These are phyloP conservation scores for Geotrichum reessii DNA, from an alignment of 1,139 yeast genomes.

Conservation along the genomic window DNA sequence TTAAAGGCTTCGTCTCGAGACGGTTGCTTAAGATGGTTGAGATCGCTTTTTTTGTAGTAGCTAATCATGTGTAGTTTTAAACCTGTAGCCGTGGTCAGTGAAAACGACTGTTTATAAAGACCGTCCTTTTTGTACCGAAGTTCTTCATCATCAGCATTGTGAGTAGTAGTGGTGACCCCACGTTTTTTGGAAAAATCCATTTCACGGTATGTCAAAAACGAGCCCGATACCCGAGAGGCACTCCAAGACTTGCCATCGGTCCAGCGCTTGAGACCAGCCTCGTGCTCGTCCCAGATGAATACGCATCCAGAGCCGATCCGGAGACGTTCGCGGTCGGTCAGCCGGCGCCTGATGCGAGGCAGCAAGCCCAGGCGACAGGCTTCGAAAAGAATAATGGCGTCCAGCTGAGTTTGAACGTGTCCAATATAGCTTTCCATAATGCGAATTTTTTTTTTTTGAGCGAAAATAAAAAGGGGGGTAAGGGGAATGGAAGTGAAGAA, in stretches of 20 bases:
- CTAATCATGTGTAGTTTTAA: constrained; percentile 53
- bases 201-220: constrained; percentile 51
- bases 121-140: constrained; percentile 44
- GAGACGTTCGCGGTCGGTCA: constrained; percentile 46
- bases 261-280: constrained; percentile 59
- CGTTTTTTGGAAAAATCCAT: constrained; percentile 36
- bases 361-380: constrained; percentile 47
- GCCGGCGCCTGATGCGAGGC: constrained; percentile 47
- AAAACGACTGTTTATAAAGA: constrained; percentile 53
- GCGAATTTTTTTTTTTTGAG: no score
- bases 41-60: constrained; percentile 41
- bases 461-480: neutral
- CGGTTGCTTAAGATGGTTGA: constrained; percentile 37
- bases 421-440: constrained; percentile 52
- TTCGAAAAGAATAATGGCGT: constrained; percentile 52
- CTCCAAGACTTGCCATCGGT: no score
- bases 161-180: neutral
- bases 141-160: constrained; percentile 18
- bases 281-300: constrained; percentile 56
- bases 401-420: constrained; percentile 44
- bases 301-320: constrained; percentile 47
- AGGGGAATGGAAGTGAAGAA: neutral
- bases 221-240: no score
- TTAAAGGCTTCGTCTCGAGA: constrained; percentile 39
- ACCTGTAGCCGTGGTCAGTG: constrained; percentile 45